Evolutionary conservation across 371 early-diverging fungal genomes (phyloP), one percentile per base, ranked within the genome.

Genomic region (Rhizomucor pusillus): DNA sequence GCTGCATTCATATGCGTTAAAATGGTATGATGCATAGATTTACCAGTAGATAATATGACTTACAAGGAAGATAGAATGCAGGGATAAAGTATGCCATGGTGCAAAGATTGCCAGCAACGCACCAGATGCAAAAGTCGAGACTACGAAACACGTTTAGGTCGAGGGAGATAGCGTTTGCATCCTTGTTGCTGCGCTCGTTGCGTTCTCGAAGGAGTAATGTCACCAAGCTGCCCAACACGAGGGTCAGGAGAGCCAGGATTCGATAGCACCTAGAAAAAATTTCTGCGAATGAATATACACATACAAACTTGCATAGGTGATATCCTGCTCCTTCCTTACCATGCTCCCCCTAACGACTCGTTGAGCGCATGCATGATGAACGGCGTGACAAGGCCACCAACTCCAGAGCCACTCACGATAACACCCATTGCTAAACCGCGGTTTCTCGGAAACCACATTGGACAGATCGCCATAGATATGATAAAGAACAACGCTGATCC

Each of bases 371-470:
- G 80, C 50, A 86, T 73, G 7, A 91, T 61, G 19, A 87, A 86
- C 0, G 87, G 79, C 61, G 90, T 66, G 23, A 84, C 74, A 1
- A 91, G 68, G 0, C 91, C 92, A 25, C 91, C 93, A 23, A 90
- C 61, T 3, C 93, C 93, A 13, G 84, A 77, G 3, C 94, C 94
- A 52, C 88, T 75, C n/a, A 85, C 81, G 36, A 88, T 82, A 3
- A 93, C 67, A 12, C 92, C 95, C 7, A 86, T 75, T 11, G 89
- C 91, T 46, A 93, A 56, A 0, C 88, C 88, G 16, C 91, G 79
- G 37, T 69, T 56, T 24, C 74, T 74, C n/a, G 54, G 54, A 64
- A 92, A 93, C 88, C 87, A 90, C 54, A 89, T 88, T 0, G 86
- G 56, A 1, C 85, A 79, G 4, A 85, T 62, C 10, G 71, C 47